Base-by-base conservation (phyloP, 2,329 filamentous ascomycete species). In the Elsinoe necatrix region DNA sequence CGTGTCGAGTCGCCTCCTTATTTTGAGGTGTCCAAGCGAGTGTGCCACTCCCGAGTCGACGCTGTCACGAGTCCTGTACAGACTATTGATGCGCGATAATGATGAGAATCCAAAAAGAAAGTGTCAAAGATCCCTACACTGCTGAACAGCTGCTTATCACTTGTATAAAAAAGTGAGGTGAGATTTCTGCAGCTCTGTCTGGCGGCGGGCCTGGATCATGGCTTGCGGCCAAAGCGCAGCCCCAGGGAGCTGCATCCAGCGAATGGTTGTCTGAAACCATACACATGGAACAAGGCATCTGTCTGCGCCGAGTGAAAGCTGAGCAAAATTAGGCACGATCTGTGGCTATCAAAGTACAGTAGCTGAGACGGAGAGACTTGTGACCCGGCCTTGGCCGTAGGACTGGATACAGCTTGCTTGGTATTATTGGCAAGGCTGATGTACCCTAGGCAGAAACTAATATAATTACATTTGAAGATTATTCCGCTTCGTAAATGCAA, bases 201-300 rank as follows among this genome's bases (percentile, higher is more conserved):
- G 11, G 34, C 23, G 41, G 41, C 41, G 18, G 41, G 41, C 41
- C 41, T 25, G 41, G 11, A 45, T 45, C 41, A 31, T 39, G 48
- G 48, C 48, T 52, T 23, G 34, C 48, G 48, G 48, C 48, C 29
- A 35, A 18, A 39, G 34, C 29, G 48, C 48, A 34, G 34, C 48
- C 16, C 29, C 25, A 16, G 14, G 14, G 45, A 35, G n/a, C 45
- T 35, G 45, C 9, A 25, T 50, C 34, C 45, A 50, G 45, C 45
- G 29, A 50, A 50, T 50, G 45, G 45, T 50, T n/a, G 16, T 35
- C 8, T 8, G 16, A 5, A 9, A 16, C 7, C 25, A 29, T 29
- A 25, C 27, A 31, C 25, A 31, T 16, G 45, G 21, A n/a, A 25
- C 6, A 23, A 21, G 45, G 45, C 23, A 50, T 31, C n/a, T 31